phyloP scores from a whole-genome alignment of 495 filamentous ascomycete genomes.

The Tuber aestivum region DNA sequence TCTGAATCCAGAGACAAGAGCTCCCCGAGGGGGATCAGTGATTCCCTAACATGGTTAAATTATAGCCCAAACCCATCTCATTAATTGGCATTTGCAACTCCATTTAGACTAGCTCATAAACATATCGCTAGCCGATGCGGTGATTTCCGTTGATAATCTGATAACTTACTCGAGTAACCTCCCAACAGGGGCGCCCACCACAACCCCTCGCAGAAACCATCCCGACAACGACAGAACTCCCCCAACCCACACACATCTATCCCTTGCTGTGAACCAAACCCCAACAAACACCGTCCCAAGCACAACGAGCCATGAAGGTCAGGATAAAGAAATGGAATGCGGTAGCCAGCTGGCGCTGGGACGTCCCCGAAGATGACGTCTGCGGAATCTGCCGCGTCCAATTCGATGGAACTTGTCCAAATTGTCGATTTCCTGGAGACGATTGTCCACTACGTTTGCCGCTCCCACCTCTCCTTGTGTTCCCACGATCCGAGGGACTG shows the following conservation, averaged over 20 bases:
- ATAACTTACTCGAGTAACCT: background rate
- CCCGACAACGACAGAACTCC: background rate
- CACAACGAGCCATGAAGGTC: conserved; percentile 96
- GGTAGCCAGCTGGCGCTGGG: conserved; percentile 94
- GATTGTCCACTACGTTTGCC: conserved; percentile 76
- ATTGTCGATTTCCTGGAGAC: conserved; percentile 96
- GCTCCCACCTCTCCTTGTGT: background rate
- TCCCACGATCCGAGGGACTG: background rate
- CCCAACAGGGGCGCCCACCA: conserved; percentile 1
- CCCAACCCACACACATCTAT: conserved; percentile 10
- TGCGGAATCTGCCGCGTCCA: conserved; percentile 98
- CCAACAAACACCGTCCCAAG: conserved; percentile 10
- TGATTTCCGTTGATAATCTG: background rate
- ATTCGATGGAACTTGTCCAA: conserved; percentile 95
- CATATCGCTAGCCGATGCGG: background rate
- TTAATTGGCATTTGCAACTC: too few species aligned
- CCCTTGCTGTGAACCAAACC: background rate
- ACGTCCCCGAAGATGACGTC: conserved; percentile 94
- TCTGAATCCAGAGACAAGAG: background rate
- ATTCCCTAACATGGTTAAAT: background rate
- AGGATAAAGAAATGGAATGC: conserved; percentile 87
- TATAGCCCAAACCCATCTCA: too few species aligned
- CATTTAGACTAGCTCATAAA: too few species aligned
- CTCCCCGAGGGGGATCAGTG: background rate
- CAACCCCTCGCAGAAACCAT: background rate